Evolutionary conservation across 1,139 yeast species (phyloP), one percentile per base, ranked within the genome.

Genomic region (Yamadazyma sp.): DNA sequence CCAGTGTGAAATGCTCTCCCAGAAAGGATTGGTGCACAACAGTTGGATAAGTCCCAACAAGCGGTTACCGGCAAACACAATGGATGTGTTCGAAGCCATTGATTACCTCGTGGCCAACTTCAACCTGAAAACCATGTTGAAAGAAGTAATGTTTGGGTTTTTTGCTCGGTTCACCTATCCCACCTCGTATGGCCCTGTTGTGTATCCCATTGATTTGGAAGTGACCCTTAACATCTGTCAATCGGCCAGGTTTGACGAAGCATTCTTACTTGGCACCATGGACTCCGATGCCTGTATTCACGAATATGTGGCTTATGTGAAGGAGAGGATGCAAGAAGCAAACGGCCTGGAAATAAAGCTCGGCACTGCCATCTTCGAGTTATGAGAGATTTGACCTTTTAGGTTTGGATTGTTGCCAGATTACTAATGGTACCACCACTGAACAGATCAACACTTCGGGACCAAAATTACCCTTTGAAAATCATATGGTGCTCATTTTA

Each of bases 191-290:
- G 42, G 42, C 3, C 37, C 34, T 2, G 28, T 35, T 3, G n/a
- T 32, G 6, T 8, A 22, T 8, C 17, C 7, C 3, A 36, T 29
- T 16, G 42, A 39, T 15, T 17, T 39, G 26, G 27, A 35, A 17
- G 14, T 35, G 10, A 16, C 37, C 12, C 14, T 39, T 7, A 33
- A 36, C 11, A n/a, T 35, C 11, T 32, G 39, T 32, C n/a, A 12
- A 6, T 27, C 34, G 5, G 25, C 42, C 10, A 32, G 32, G 23
- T 39, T 39, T 12, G 42, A 39, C 17, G 39, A 36, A 16, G 39
- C 42, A 2, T 39, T 35, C 18, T 11, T 39, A 2, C 25, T 39
- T 5, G 42, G 42, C 2, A 39, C 39, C n/a, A 24, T 35, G 37
- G 37, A 39, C 22, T 12, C 31, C 1, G 15, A 24, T 10, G 6